phyloP scores from a whole-genome alignment of 805 yeast species.

The Yarrowia osloensis region DNA sequence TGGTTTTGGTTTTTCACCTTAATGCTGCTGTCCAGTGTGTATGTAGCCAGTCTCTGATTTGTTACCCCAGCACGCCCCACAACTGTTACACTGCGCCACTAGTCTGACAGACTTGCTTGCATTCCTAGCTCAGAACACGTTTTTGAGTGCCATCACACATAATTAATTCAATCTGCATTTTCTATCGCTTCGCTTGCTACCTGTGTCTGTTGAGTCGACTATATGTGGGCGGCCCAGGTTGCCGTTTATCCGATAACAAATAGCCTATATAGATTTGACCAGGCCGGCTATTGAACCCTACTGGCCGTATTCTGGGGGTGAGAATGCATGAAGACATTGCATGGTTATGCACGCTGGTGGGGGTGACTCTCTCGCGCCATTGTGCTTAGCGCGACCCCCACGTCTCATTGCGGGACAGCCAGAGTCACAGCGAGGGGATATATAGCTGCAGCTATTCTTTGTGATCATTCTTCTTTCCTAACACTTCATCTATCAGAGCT shows the following conservation, averaged over 20 bases:
- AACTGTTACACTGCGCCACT: slow-evolving; percentile 6
- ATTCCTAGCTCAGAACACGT: neutral
- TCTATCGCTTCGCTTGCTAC: neutral
- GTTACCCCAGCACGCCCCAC: neutral
- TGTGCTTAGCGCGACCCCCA: neutral
- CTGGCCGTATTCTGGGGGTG: neutral
- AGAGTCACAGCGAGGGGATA: neutral
- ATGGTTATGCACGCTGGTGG: slow-evolving; percentile 18
- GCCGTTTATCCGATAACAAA: neutral
- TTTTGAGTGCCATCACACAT: neutral
- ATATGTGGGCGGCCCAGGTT: neutral
- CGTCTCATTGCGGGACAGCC: neutral
- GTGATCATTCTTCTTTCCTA: too few relatives aligned
- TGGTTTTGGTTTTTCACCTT: neutral
- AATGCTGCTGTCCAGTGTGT: neutral
- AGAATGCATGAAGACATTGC: slow-evolving; percentile 1
- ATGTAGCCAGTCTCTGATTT: neutral
- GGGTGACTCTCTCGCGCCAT: slow-evolving; percentile 16
- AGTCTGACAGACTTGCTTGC: neutral
- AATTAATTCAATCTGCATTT: slow-evolving; percentile 9
- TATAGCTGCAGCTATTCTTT: neutral
- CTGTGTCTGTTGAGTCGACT: neutral
- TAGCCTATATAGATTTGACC: neutral
- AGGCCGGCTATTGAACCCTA: slow-evolving; percentile 25
- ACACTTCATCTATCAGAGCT: neutral